Evolutionary conservation across 208 protist genomes (phyloP).

Genomic region (Trypanosoma conorhini): DNA sequence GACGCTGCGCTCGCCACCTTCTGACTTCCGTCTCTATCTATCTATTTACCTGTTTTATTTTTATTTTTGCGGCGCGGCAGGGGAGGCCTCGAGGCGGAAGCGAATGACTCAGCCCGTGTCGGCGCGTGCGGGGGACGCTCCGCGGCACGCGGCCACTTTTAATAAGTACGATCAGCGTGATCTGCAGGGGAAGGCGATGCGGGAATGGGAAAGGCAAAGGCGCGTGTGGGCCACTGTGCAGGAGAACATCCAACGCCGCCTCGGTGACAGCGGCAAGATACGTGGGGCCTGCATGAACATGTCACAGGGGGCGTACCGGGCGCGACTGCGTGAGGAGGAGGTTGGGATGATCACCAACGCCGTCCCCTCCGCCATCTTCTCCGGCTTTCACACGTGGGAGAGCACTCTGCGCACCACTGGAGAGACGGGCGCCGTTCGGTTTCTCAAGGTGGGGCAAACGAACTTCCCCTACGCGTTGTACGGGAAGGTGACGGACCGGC

Average conservation of each 20-base stretch:
- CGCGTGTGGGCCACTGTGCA: constrained; percentile 50
- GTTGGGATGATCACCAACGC: constrained; percentile 46
- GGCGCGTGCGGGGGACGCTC: neutral
- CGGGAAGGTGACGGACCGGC: constrained; percentile 44
- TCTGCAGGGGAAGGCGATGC: constrained; percentile 67
- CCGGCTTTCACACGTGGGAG: constrained; percentile 52
- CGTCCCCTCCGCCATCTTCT: constrained; percentile 27
- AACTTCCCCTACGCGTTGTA: constrained; percentile 76
- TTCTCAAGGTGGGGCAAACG: constrained; percentile 61
- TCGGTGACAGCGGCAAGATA: neutral
- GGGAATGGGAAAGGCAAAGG: constrained; percentile 65
- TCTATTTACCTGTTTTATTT: constrained; percentile 1
- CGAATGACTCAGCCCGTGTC: neutral
- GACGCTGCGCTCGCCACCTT: neutral
- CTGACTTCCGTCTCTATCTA: constrained; percentile 5
- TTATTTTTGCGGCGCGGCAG: neutral
- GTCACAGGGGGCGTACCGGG: constrained; percentile 27
- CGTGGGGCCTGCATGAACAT: constrained; percentile 41
- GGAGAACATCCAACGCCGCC: constrained; percentile 27
- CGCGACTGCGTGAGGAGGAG: constrained; percentile 59
- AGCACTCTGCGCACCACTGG: constrained; percentile 49
- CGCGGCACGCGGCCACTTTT: neutral
- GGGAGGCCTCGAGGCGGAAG: neutral
- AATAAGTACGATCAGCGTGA: constrained; percentile 49
- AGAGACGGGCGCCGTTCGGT: constrained; percentile 36